Evolutionary conservation across 2,329 filamentous ascomycete species (phyloP).

Genomic region (Talaromyces pinophilus): DNA sequence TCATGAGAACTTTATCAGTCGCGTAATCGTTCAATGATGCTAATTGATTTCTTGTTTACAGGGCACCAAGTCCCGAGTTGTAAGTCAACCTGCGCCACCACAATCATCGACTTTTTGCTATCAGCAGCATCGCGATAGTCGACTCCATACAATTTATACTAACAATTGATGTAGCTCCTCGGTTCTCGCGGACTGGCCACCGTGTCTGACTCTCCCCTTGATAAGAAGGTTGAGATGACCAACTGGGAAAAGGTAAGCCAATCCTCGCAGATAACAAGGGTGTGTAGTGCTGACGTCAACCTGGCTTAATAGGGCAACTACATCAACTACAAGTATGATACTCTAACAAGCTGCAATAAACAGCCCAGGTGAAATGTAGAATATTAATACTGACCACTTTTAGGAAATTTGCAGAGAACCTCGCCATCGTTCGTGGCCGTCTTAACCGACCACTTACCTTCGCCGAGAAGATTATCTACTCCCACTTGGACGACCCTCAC

Average conservation of each 20-base stretch:
- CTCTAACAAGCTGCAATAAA: slow-evolving; percentile 10
- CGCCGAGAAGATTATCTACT: slow-evolving; percentile 99
- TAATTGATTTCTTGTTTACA: slow-evolving; percentile 26
- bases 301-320: slow-evolving; percentile 66
- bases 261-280: neutral
- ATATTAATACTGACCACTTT: slow-evolving; percentile 14
- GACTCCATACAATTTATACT: neutral
- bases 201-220: slow-evolving; percentile 79
- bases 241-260: slow-evolving; percentile 76
- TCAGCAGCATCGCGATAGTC: neutral
- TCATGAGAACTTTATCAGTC: neutral
- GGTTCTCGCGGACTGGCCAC: slow-evolving; percentile 75
- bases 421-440: slow-evolving; percentile 81
- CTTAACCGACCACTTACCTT: slow-evolving; percentile 92
- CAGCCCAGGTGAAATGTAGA: neutral
- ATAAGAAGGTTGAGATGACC: slow-evolving; percentile 97
- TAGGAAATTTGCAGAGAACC: slow-evolving; percentile 98
- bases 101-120: neutral
- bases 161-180: slow-evolving; percentile 56
- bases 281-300: slow-evolving; percentile 31
- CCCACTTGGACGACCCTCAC: slow-evolving; percentile 95
- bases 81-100: slow-evolving; percentile 35
- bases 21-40: slow-evolving; percentile 8
- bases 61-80: slow-evolving; percentile 50
- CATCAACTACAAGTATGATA: slow-evolving; percentile 81